A percentile compares a stretch with the other conserved stretches of the same genome.
phyloP scores from a whole-genome alignment of 2,329 filamentous ascomycete genomes.

The Epichloe coenophiala region DNA sequence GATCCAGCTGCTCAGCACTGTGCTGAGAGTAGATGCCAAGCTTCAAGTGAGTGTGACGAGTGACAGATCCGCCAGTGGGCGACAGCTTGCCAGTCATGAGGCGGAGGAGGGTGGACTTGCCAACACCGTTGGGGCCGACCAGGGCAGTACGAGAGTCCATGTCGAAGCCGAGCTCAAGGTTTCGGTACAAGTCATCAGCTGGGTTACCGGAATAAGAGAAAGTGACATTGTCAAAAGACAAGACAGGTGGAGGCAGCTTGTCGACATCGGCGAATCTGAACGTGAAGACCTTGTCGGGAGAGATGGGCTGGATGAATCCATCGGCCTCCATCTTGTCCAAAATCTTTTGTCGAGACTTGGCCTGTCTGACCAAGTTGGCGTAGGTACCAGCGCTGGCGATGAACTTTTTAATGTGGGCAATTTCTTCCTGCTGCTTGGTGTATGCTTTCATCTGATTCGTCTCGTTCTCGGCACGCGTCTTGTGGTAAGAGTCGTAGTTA shows the following conservation, averaged over 20 bases:
- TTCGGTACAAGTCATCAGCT: conserved; percentile 87
- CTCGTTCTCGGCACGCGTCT: conserved; percentile 89
- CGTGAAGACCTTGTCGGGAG: conserved; percentile 75
- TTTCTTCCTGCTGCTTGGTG: conserved; percentile 97
- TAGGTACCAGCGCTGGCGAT: conserved; percentile 99
- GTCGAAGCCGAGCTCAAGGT: conserved; percentile 96
- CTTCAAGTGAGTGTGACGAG: conserved; percentile 95
- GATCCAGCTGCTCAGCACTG: conserved; percentile 93
- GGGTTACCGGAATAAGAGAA: conserved; percentile 91
- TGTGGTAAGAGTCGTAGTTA: conserved; percentile 97
- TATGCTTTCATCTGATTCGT: conserved; percentile 99
- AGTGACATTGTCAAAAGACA: conserved; percentile 93
- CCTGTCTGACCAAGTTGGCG: conserved; percentile 96
- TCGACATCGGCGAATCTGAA: conserved; percentile 98
- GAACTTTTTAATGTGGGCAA: conserved; percentile 99
- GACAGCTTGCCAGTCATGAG: conserved; percentile 94
- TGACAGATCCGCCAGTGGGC: conserved; percentile 68
- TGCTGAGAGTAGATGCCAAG: conserved; percentile 97
- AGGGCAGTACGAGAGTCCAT: conserved; percentile 98
- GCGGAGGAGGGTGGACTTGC: conserved; percentile 90
- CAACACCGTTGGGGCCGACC: conserved; percentile 96
- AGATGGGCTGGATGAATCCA: conserved; percentile 89
- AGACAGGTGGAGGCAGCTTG: conserved; percentile 93
- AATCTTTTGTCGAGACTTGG: conserved; percentile 99
- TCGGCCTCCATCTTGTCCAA: conserved; percentile 99